Percentiles rank a stretch among this genome's conserved stretches.
These are phyloP conservation scores for Blastobotrys mokoenaii DNA, from an alignment of 805 yeast species.

Conservation along the genomic window DNA sequence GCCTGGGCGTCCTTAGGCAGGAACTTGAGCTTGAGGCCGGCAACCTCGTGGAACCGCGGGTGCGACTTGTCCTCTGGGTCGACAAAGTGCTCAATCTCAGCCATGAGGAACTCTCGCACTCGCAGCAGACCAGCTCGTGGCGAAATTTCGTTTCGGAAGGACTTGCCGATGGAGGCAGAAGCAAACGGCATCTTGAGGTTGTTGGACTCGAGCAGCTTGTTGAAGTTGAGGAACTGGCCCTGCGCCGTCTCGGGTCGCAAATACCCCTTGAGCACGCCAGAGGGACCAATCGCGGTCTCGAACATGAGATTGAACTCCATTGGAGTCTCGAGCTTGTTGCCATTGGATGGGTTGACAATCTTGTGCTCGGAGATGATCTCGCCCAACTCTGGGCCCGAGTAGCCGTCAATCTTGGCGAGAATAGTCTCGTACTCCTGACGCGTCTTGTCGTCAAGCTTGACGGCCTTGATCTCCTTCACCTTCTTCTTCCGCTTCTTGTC, in stretches of 20 bases:
- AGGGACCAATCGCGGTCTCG: conserved; percentile 98
- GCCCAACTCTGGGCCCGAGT: conserved; percentile 86
- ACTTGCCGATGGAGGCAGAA: conserved; percentile 97
- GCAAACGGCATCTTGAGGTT: conserved; percentile 98
- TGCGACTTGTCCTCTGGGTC: conserved; percentile 87
- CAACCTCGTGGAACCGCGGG: conserved; percentile 67
- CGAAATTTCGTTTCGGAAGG: conserved; percentile 97
- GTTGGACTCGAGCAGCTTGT: conserved; percentile 87
- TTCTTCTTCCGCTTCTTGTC: conserved; percentile 92
- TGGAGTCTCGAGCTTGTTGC: conserved; percentile 80
- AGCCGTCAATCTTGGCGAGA: conserved; percentile 89
- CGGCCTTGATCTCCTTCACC: conserved; percentile 88
- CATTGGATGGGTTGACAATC: conserved; percentile 88
- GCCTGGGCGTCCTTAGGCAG: conserved; percentile 84
- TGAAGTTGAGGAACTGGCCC: conserved; percentile 95
- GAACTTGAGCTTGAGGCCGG: conserved; percentile 63
- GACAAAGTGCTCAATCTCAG: conserved; percentile 97
- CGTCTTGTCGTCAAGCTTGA: conserved; percentile 63
- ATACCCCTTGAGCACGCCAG: conserved; percentile 92
- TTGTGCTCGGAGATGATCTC: conserved; percentile 73
- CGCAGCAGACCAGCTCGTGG: conserved; percentile 97
- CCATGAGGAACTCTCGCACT: conserved; percentile 98
- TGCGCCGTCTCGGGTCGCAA: conserved; percentile 99
- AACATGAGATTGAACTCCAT: conserved; percentile 96
- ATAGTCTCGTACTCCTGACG: conserved; percentile 76